These are phyloP conservation scores for Paramecium octaurelia DNA, from an alignment of 73 alveolate genomes.

Conservation along the genomic window DNA sequence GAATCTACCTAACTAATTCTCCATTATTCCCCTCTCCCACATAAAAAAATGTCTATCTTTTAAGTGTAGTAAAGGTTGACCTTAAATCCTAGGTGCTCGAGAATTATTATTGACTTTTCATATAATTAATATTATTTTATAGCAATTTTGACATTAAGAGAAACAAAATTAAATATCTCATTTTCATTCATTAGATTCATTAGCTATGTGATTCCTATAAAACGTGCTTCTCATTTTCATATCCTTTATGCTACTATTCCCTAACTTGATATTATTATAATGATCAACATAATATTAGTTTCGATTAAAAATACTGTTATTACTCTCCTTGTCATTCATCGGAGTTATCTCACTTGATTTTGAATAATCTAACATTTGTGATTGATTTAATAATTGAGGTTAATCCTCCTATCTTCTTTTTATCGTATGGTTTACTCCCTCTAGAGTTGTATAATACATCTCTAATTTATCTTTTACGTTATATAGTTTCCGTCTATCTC, in stretches of 20 bases:
- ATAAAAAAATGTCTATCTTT: constrained; percentile 2
- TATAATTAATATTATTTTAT: not conserved
- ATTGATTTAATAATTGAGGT: not conserved
- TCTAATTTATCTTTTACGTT: constrained; percentile 3
- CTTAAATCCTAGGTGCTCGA: not conserved
- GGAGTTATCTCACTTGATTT: not conserved
- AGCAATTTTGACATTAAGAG: not conserved
- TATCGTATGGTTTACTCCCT: not conserved
- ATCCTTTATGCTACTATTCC: not conserved
- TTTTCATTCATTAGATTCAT: not conserved
- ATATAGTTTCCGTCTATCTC: not conserved
- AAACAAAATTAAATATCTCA: not conserved
- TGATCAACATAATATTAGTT: not conserved
- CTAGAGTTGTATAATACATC: not conserved
- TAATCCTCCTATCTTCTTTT: not conserved
- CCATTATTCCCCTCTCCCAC: constrained; percentile 16
- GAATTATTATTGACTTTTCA: not conserved
- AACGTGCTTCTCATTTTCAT: not conserved
- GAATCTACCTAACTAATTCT: not conserved
- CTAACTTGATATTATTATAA: not conserved
- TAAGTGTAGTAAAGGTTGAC: not conserved
- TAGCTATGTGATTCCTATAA: not conserved
- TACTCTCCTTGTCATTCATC: not conserved
- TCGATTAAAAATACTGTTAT: not conserved
- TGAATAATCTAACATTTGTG: not conserved